phyloP scores from a whole-genome alignment of 306 rosid species.

The Dalbergia oliveri region DNA sequence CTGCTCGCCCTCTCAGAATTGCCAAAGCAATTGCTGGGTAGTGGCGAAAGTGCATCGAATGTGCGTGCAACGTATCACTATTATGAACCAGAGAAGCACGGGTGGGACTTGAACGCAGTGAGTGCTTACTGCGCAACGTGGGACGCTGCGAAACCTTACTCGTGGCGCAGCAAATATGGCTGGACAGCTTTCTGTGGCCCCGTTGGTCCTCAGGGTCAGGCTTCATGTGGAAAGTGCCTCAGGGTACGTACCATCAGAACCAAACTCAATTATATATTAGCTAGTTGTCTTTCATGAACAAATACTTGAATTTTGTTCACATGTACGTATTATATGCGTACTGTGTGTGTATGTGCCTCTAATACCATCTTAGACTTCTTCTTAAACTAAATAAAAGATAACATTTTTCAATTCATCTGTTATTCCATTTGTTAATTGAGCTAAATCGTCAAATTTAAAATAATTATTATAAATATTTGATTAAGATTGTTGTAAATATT shows the following conservation, averaged over 20 bases:
- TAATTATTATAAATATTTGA: no score
- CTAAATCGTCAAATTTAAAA: no score
- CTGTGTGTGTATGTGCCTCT: no score
- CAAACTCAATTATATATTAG: no score
- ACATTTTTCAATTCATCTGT: no score
- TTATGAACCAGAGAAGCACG: conserved; percentile 65
- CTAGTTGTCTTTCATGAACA: no score
- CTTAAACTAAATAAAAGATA: no score
- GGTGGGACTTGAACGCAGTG: conserved; percentile 68
- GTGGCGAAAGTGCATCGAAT: conserved; percentile 52
- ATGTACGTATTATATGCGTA: no score
- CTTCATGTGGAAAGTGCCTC: conserved; percentile 76
- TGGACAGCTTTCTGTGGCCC: conserved; percentile 96
- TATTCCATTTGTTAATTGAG: no score
- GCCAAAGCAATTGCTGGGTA: conserved; percentile 64
- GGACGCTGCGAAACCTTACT: conserved; percentile 69
- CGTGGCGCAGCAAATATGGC: conserved; percentile 81
- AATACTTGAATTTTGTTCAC: no score
- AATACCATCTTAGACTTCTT: no score
- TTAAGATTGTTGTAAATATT: no score
- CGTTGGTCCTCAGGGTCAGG: conserved; percentile 67
- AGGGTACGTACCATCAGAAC: conserved; percentile 39
- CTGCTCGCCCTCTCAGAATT: conserved; percentile 49
- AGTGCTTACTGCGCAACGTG: conserved; percentile 81
- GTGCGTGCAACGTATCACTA: conserved; percentile 76